These are phyloP conservation scores for Tuber brumale DNA, from an alignment of 495 filamentous ascomycete species.

Conservation along the genomic window DNA sequence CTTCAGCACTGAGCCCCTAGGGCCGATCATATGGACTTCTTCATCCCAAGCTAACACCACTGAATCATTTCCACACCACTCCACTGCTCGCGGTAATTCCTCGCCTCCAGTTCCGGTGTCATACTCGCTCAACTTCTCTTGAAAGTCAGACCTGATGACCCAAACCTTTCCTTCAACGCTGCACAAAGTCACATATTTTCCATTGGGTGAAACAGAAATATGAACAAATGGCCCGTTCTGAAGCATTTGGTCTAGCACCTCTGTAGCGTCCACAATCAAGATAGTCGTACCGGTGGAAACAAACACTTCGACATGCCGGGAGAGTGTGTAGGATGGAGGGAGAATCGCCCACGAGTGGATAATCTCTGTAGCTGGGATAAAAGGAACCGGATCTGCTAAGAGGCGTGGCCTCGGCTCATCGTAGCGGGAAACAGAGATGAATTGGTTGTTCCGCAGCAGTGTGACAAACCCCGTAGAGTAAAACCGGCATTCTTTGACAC, in stretches of 20 bases:
- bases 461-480: conserved; percentile 89
- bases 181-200: conserved; percentile 78
- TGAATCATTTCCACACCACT: conserved; percentile 95
- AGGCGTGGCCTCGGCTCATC: conserved; percentile 82
- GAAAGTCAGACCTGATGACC: conserved; percentile 91
- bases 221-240: conserved; percentile 90
- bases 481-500: conserved; percentile 81
- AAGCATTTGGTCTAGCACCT: conserved; percentile 82
- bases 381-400: conserved; percentile 62
- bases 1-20: conserved; percentile 67
- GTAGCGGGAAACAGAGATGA: conserved; percentile 81
- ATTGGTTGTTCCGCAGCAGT: conserved; percentile 78
- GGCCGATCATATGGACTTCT: conserved; percentile 91
- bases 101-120: conserved; percentile 65
- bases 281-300: conserved; percentile 80
- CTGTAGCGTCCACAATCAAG: conserved; percentile 75
- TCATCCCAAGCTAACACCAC: conserved; percentile 96
- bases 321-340: conserved; percentile 80
- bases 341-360: conserved; percentile 87
- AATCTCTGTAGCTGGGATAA: conserved; percentile 40
- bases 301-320: conserved; percentile 90
- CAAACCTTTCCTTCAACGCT: conserved; percentile 78
- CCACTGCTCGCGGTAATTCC: conserved; percentile 77
- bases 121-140: conserved; percentile 83
- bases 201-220: conserved; percentile 82